Base-by-base conservation (phyloP, 2,329 filamentous ascomycete genomes). In the Aspergillus glaucus region DNA sequence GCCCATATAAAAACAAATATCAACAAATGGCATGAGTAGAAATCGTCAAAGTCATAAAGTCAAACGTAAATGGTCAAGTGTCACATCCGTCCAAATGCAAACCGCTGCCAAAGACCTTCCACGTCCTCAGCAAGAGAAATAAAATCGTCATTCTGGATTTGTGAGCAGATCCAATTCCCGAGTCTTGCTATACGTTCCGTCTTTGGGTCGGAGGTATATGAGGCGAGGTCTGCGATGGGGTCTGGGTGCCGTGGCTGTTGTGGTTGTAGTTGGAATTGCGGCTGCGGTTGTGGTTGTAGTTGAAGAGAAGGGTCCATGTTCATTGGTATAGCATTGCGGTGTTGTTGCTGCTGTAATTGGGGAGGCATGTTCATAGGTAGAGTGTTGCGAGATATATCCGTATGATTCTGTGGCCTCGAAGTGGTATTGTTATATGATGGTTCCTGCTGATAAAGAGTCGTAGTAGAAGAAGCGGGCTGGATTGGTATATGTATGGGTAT, bases 101-200 rank as follows among this genome's bases (percentile, higher is more conserved):
- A 62, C 10, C 70, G 59, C 44, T 55, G 59, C 70, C 71, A 74
- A 15, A 68, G 59, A 1, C 61, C 60, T 45, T 73, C 68, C 4
- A 74, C 56, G 52, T 70, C 67, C 54, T 69, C 59, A 47, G 69
- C 72, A 10, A 75, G 56, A 22, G 57, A 51, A 22, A 68, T 51
- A 46, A 75, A 75, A 3, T 48, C 56, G 21, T 72, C 68, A 22
- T 72, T 65, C 26, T 74, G 66, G 1, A 75, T 57, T 46, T 71
- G 61, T 12, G 62, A 53, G 44, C 70, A 73, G 41, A 75, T 63
- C 65, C 70, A 74, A 34, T 63, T 62, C 49, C 69, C 66, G 8
- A 74, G 52, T 8, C 62, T 53, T 2, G 55, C 57, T 9, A 60
- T 57, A 14, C 70, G 63, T 46, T 72, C 66, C 3, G 56, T 32